A percentile compares a stretch with the other conserved stretches of the same genome.
phyloP scores from a whole-genome alignment of 2,329 filamentous ascomycete genomes.

The Ophiobolus disseminans region DNA sequence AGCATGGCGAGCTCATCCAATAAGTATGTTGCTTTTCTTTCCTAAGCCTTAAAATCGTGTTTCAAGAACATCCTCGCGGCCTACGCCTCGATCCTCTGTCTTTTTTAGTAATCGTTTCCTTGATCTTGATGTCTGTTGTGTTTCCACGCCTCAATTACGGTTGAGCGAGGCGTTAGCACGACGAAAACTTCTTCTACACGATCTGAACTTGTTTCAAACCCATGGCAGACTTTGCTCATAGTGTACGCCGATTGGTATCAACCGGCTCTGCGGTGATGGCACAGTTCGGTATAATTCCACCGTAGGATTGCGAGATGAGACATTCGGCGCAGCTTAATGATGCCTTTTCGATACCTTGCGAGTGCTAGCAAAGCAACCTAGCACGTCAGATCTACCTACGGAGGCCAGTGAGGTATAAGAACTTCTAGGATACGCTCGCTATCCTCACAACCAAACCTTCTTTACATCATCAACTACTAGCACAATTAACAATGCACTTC shows the following conservation, averaged over 20 bases:
- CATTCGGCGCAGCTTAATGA: conserved; percentile 3
- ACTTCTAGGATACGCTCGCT: conserved; percentile 3
- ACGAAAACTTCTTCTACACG: conserved; percentile 4
- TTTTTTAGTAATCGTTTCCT: background rate
- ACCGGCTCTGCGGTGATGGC: conserved; percentile 1
- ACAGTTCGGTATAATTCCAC: conserved; percentile 2
- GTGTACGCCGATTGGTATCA: conserved; percentile 5
- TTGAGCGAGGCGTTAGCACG: background rate
- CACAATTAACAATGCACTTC: conserved; percentile 6
- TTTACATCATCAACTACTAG: conserved; percentile 3
- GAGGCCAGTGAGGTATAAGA: conserved; percentile 5
- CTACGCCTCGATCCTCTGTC: conserved; percentile 3
- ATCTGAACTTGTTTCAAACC: conserved; percentile 4
- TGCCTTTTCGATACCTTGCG: conserved; percentile 3
- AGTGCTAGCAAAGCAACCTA: conserved; percentile 3
- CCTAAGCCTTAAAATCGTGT: conserved; percentile 3
- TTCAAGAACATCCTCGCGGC: conserved; percentile 1
- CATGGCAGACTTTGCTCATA: conserved; percentile 1
- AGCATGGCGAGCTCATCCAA: conserved; percentile 5
- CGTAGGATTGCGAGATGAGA: conserved; percentile 4
- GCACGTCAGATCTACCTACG: conserved; percentile 1
- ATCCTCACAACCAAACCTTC: conserved; percentile 2
- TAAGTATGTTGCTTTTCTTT: conserved; percentile 5
- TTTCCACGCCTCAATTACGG: conserved; percentile 2
- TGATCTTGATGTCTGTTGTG: background rate